Conservation (phyloP, 139 green algal species). For the Asterochloris erici region DNA sequence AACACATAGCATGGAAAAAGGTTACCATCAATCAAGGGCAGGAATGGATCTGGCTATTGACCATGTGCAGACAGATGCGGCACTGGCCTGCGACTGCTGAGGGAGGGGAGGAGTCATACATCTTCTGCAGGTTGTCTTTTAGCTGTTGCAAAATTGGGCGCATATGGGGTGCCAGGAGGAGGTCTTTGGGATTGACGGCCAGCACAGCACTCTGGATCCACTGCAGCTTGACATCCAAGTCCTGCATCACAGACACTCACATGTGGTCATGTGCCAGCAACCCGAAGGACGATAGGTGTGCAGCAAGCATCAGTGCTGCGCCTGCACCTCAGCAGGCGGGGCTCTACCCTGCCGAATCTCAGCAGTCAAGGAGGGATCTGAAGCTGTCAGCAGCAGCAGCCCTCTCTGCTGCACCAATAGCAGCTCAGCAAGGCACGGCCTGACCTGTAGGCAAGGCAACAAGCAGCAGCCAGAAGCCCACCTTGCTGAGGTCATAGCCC, state of each 20-base stretch:
- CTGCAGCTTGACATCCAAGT: slow-evolving; percentile 54
- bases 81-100: slow-evolving; percentile 2
- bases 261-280: too few relatives aligned
- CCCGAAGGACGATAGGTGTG: neutral
- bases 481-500: slow-evolving; percentile 44
- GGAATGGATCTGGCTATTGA: neutral
- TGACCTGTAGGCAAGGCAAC: neutral
- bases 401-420: neutral
- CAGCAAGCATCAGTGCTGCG: neutral
- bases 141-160: neutral
- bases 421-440: neutral
- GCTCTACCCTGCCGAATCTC: too few relatives aligned
- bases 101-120: neutral
- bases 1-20: neutral
- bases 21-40: neutral
- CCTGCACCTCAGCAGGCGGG: neutral
- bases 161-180: slow-evolving; percentile 56
- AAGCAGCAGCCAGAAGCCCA: neutral
- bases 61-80: slow-evolving; percentile 9
- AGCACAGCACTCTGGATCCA: slow-evolving; percentile 69
- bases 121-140: neutral
- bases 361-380: neutral
- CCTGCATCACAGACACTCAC: neutral
- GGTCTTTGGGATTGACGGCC: slow-evolving; percentile 55
- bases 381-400: neutral